A percentile compares a stretch with the other conserved stretches of the same genome.
Conservation (phyloP, 164 flowering plant genomes). For the Kingdonia uniflora region DNA sequence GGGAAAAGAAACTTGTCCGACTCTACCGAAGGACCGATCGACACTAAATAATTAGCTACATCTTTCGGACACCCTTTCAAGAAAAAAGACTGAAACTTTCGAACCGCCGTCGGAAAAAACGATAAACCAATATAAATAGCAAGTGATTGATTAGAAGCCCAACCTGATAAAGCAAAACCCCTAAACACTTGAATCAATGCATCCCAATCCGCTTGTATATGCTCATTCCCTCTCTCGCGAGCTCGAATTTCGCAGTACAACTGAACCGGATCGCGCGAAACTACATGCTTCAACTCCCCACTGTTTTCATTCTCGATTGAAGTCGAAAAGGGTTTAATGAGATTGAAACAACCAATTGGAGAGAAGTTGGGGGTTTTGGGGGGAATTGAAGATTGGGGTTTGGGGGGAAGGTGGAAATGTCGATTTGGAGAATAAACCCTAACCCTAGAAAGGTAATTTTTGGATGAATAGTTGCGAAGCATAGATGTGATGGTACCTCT, state of each 20-base stretch:
- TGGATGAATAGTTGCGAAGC: conserved; percentile 25
- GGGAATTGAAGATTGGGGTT: conserved; percentile 5
- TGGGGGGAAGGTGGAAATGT: conserved; percentile 11
- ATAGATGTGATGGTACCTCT: conserved; percentile 31
- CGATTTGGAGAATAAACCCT: conserved; percentile 13
- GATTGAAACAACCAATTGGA: background rate
- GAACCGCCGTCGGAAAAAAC: conserved; percentile 66
- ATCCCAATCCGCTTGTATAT: conserved; percentile 33
- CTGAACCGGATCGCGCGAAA: conserved; percentile 42
- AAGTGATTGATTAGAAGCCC: conserved; percentile 83
- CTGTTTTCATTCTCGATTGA: conserved; percentile 3
- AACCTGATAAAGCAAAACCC: conserved; percentile 44
- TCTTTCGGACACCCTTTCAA: conserved; percentile 35
- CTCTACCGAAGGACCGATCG: conserved; percentile 44
- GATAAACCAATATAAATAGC: conserved; percentile 67
- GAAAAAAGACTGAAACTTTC: conserved; percentile 48
- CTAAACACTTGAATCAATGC: conserved; percentile 33
- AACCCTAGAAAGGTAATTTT: conserved; percentile 10
- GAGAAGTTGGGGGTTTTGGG: conserved; percentile 1
- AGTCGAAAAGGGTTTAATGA: conserved; percentile 17
- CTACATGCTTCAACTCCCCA: conserved; percentile 18
- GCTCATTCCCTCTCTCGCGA: conserved; percentile 17
- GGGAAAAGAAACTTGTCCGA: conserved; percentile 70
- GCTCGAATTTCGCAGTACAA: conserved; percentile 39
- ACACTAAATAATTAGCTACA: conserved; percentile 34